Conservation (phyloP, 805 yeast genomes). For the Debaryomyces castellii region DNA sequence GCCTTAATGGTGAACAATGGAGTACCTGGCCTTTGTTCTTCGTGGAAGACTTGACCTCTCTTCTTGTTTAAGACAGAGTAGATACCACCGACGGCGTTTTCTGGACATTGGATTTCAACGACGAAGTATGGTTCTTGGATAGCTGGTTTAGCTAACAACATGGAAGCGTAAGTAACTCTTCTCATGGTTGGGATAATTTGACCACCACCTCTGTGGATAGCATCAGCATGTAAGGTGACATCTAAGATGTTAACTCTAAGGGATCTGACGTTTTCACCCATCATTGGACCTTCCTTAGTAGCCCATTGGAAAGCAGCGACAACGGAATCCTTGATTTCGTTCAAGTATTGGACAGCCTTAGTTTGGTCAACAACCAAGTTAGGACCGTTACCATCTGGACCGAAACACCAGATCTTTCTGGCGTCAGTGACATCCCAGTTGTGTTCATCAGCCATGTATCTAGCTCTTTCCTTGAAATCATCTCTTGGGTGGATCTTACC, state of each 20-base stretch:
- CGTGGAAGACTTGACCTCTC: conserved; percentile 99
- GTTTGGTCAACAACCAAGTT: conserved; percentile 99
- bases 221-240: conserved; percentile 99
- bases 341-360: conserved; percentile 98
- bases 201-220: conserved; percentile 99
- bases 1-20: conserved; percentile 99
- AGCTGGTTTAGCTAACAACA: conserved; percentile 97
- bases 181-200: conserved; percentile 99
- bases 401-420: conserved; percentile 99
- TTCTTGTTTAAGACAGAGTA: conserved; percentile 98
- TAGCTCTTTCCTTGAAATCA: conserved; percentile 98
- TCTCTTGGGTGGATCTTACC: conserved; percentile 94
- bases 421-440: conserved; percentile 99
- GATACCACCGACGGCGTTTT: conserved; percentile 99
- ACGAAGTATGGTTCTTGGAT: conserved; percentile 99
- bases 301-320: conserved; percentile 99
- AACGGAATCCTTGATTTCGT: conserved; percentile 98
- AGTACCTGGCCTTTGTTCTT: conserved; percentile 99
- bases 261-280: conserved; percentile 96
- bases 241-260: conserved; percentile 97
- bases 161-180: conserved; percentile 98
- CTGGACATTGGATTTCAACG: conserved; percentile 99
- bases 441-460: conserved; percentile 97
- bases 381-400: conserved; percentile 99
- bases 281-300: conserved; percentile 98